These are phyloP conservation scores for Lipomyces spencermartinsiae DNA, from an alignment of 805 yeast genomes.

Conservation along the genomic window DNA sequence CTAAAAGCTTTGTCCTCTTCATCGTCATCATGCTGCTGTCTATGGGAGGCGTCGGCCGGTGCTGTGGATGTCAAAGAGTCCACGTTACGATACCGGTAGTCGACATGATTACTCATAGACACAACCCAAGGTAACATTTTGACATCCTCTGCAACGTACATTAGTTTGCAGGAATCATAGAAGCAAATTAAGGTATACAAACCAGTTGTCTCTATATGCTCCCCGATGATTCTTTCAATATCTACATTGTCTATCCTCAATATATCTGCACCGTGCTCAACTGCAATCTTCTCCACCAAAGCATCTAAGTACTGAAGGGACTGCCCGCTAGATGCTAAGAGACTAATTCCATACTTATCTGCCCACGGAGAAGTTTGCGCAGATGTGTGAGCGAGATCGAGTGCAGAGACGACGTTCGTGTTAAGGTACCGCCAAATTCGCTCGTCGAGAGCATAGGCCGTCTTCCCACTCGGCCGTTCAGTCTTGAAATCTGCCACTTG, in stretches of 20 bases:
- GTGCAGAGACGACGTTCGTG: slow-evolving; percentile 15
- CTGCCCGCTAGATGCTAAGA: slow-evolving; percentile 31
- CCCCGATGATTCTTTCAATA: slow-evolving; percentile 24
- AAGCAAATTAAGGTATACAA: not conserved
- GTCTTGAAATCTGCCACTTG: not conserved
- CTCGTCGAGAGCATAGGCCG: slow-evolving; percentile 20
- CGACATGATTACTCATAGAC: not conserved
- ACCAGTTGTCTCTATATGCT: slow-evolving; percentile 12
- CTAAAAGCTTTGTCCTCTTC: not conserved
- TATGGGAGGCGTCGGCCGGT: not conserved
- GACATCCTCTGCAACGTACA: not conserved
- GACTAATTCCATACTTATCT: slow-evolving; percentile 19
- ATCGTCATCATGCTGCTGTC: not conserved
- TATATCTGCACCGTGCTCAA: slow-evolving; percentile 26
- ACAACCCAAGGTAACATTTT: not conserved
- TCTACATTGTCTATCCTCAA: slow-evolving; percentile 29
- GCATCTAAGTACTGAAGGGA: slow-evolving; percentile 33
- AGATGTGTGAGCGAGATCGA: slow-evolving; percentile 11
- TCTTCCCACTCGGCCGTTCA: slow-evolving; percentile 6
- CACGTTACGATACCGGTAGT: not conserved
- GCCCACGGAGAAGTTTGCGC: slow-evolving; percentile 22
- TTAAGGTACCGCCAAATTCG: slow-evolving; percentile 25
- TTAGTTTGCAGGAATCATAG: not conserved
- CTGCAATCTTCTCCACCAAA: slow-evolving; percentile 25
- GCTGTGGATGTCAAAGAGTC: not conserved